Conservation (phyloP, 306 rosid genomes). For the Cicer pinnatifidum region DNA sequence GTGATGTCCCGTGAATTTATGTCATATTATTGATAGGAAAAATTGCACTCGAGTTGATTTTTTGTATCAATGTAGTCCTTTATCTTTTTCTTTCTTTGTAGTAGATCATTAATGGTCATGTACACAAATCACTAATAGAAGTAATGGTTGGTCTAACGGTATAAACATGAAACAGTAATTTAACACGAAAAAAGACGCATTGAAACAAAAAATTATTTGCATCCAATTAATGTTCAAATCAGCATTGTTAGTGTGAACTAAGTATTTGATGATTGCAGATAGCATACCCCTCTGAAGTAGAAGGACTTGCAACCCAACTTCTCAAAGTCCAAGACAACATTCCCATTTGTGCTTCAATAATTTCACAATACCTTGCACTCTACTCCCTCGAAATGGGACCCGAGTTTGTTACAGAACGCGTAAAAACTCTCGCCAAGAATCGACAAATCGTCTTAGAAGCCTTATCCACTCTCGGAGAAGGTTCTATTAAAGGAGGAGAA, state of each 20-base stretch:
- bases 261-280: conserved; percentile 59
- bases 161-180: too few relatives aligned
- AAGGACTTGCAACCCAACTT: conserved; percentile 73
- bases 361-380: conserved; percentile 90
- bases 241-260: conserved; percentile 1
- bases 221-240: background rate
- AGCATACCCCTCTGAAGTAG: conserved; percentile 91
- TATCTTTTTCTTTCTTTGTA: too few relatives aligned
- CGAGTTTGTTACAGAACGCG: conserved; percentile 73
- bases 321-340: conserved; percentile 98
- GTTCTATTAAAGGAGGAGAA: conserved; percentile 90
- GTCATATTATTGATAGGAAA: background rate
- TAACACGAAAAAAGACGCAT: too few relatives aligned
- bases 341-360: conserved; percentile 91
- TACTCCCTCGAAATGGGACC: conserved; percentile 79
- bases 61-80: too few relatives aligned
- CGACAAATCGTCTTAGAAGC: conserved; percentile 67
- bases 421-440: conserved; percentile 67
- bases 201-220: too few relatives aligned
- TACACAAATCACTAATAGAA: too few relatives aligned
- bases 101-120: too few relatives aligned
- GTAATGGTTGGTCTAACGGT: too few relatives aligned
- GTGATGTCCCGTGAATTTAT: background rate
- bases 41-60: background rate
- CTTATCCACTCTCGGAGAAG: conserved; percentile 75